phyloP scores from a whole-genome alignment of 495 filamentous ascomycete genomes.

The Penicillium lividum region DNA sequence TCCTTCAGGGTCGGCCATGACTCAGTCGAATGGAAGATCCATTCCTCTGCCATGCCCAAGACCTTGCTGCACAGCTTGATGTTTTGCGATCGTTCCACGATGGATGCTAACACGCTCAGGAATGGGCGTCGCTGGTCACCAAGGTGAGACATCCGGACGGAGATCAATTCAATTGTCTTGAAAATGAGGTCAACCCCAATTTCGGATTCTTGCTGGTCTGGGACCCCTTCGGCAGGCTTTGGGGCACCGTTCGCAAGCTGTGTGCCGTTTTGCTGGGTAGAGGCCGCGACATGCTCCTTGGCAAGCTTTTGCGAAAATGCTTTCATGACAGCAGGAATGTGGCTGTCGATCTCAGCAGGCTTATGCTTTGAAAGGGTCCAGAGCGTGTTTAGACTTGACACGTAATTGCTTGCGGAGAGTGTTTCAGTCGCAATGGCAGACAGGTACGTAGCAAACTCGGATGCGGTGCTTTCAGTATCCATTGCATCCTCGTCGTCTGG shows the following conservation, averaged over 20 bases:
- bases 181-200: constrained; percentile 85
- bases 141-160: constrained; percentile 89
- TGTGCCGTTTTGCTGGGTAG: constrained; percentile 48
- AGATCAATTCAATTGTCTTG: constrained; percentile 90
- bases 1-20: constrained; percentile 96
- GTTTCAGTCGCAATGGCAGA: constrained; percentile 79
- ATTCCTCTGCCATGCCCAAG: constrained; percentile 87
- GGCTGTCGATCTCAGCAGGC: constrained; percentile 82
- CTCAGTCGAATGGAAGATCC: constrained; percentile 92
- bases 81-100: constrained; percentile 92
- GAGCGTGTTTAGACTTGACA: constrained; percentile 85
- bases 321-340: constrained; percentile 88
- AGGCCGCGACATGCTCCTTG: constrained; percentile 86
- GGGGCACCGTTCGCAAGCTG: constrained; percentile 32
- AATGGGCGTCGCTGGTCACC: constrained; percentile 90
- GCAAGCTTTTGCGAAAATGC: constrained; percentile 89
- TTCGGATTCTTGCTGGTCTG: constrained; percentile 76
- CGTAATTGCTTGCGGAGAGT: constrained; percentile 73
- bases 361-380: constrained; percentile 86
- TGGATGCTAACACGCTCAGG: constrained; percentile 86
- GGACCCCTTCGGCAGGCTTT: constrained; percentile 55
- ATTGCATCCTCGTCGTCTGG: constrained; percentile 88
- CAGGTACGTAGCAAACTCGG: constrained; percentile 79
- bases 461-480: constrained; percentile 71
- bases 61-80: constrained; percentile 85